These are phyloP conservation scores for Akanthomyces lecanii DNA, from an alignment of 2,329 filamentous ascomycete genomes.

Conservation along the genomic window DNA sequence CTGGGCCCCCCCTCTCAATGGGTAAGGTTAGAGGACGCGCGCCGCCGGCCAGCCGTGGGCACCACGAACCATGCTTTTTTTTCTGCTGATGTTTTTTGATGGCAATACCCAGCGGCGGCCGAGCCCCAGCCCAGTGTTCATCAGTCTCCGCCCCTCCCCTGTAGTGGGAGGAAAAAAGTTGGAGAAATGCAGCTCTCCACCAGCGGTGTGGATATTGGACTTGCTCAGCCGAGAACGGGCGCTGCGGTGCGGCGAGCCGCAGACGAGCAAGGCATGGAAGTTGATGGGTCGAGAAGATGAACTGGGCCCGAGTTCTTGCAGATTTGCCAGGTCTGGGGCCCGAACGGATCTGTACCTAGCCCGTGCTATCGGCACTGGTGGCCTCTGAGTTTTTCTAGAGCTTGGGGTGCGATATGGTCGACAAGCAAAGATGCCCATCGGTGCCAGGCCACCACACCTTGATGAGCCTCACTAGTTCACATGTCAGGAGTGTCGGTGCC, in stretches of 20 bases:
- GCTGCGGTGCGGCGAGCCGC: neutral
- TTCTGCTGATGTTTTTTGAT: conserved; percentile 10
- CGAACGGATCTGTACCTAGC: neutral
- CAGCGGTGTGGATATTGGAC: conserved; percentile 2
- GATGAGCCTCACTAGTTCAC: neutral
- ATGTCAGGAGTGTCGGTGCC: conserved; percentile 15
- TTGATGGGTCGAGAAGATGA: neutral
- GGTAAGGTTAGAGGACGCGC: conserved; percentile 8
- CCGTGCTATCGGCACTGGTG: neutral
- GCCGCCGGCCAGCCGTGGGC: neutral
- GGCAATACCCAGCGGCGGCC: neutral
- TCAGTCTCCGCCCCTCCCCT: neutral
- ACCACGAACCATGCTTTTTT: neutral
- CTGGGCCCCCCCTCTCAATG: conserved; percentile 2
- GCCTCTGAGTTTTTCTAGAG: too few relatives aligned
- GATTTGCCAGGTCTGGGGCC: neutral
- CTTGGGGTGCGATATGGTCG: too few relatives aligned
- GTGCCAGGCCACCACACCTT: neutral
- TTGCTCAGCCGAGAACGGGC: neutral
- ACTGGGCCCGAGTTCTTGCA: neutral
- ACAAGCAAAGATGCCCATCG: too few relatives aligned
- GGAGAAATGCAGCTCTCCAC: conserved; percentile 9
- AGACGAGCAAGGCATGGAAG: neutral
- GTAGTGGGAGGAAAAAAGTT: neutral
- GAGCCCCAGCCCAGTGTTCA: neutral